These are phyloP conservation scores for Agrostemma githago DNA, from an alignment of 148 eudicot species.

Conservation along the genomic window DNA sequence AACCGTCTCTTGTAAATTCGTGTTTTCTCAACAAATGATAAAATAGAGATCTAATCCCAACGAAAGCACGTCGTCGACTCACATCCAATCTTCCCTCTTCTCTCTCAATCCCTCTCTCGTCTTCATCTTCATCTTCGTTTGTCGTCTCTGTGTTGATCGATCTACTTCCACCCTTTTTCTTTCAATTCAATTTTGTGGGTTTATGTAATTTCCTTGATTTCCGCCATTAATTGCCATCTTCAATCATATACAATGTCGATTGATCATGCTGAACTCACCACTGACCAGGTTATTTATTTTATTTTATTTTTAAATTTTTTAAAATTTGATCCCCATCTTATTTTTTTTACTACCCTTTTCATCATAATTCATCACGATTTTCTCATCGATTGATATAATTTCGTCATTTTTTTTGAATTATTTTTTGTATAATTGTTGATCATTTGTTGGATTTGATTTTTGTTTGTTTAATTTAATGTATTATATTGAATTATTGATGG, in stretches of 20 bases:
- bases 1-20: too few relatives aligned
- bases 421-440: background rate
- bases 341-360: background rate
- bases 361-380: background rate
- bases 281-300: conserved; percentile 36
- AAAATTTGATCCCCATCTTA: background rate
- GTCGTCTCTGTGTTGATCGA: conserved; percentile 16
- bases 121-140: background rate
- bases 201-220: background rate
- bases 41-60: background rate
- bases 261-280: conserved; percentile 53
- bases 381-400: background rate
- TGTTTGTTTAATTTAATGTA: background rate
- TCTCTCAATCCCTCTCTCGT: background rate
- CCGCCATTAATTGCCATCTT: conserved; percentile 16
- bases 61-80: conserved; percentile 11
- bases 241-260: conserved; percentile 28
- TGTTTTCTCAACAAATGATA: too few relatives aligned
- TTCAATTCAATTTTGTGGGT: background rate
- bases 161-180: conserved; percentile 4
- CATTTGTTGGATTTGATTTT: background rate
- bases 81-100: background rate
- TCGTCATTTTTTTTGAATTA: background rate
- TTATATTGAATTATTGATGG: background rate
- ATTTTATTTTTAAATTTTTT: too few relatives aligned